phyloP scores from a whole-genome alignment of 345 rosid genomes.

The Cardamine chenopodiifolia region DNA sequence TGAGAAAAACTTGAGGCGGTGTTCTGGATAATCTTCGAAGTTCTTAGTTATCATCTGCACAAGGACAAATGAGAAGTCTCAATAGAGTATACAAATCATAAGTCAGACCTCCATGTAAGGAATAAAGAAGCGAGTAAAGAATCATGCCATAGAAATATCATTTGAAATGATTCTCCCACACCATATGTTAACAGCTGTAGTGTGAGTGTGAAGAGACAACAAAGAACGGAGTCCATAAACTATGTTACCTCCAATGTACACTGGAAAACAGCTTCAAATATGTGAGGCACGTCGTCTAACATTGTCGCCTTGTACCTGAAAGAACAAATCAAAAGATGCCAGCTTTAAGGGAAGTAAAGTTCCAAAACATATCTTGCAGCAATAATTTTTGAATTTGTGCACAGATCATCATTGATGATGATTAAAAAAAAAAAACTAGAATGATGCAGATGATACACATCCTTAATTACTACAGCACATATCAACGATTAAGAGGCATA shows the following conservation, averaged over 20 bases:
- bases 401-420: conserved; percentile 4
- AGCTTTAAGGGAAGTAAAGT: conserved; percentile 22
- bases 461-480: background rate
- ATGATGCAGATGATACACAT: conserved; percentile 16
- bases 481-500: conserved; percentile 41
- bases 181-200: background rate
- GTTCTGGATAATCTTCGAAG: conserved; percentile 99
- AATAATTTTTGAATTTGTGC: conserved; percentile 60
- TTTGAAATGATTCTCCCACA: conserved; percentile 1
- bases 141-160: background rate
- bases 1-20: conserved; percentile 96
- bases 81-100: conserved; percentile 2
- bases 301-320: conserved; percentile 88
- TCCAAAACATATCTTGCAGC: background rate
- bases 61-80: conserved; percentile 18
- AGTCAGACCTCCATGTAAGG: conserved; percentile 5
- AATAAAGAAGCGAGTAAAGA: background rate
- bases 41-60: conserved; percentile 97
- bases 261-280: conserved; percentile 98
- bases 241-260: conserved; percentile 89
- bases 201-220: background rate
- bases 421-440: background rate
- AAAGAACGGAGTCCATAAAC: background rate
- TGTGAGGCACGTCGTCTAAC: conserved; percentile 96
- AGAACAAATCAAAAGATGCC: conserved; percentile 24